Evolutionary conservation across 2,329 filamentous ascomycete genomes (phyloP).

Genomic region (Tolypocladium sp.): DNA sequence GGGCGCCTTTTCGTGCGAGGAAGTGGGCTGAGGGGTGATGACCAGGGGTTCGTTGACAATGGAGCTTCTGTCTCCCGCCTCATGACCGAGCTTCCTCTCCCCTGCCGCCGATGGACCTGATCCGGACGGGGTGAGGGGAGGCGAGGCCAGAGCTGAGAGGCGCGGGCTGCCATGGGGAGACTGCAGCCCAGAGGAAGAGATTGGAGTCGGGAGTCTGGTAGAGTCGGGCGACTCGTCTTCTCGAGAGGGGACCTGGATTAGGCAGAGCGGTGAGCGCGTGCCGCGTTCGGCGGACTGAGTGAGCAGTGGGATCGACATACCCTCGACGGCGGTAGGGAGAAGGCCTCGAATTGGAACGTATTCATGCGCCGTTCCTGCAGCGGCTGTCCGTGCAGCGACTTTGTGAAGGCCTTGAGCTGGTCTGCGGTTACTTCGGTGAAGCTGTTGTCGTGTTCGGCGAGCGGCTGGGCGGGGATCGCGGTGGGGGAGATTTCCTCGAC

Average conservation of each 20-base stretch:
- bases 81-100: conserved; percentile 18
- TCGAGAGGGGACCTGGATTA: conserved; percentile 45
- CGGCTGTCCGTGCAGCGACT: conserved; percentile 61
- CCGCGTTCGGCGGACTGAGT: background rate
- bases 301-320: conserved; percentile 41
- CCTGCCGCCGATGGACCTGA: conserved; percentile 38
- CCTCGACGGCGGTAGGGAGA: conserved; percentile 77
- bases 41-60: conserved; percentile 31
- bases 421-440: conserved; percentile 42
- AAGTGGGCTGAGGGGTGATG: conserved; percentile 61
- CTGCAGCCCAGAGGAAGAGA: conserved; percentile 53
- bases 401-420: conserved; percentile 62
- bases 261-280: background rate
- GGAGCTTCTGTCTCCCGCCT: conserved; percentile 27
- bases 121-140: conserved; percentile 79
- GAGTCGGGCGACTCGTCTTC: conserved; percentile 51
- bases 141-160: conserved; percentile 68
- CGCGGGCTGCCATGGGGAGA: conserved; percentile 62
- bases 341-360: conserved; percentile 81
- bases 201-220: conserved; percentile 56
- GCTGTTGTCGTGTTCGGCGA: conserved; percentile 15
- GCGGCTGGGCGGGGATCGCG: conserved; percentile 31
- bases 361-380: conserved; percentile 77
- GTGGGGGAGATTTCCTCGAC: conserved; percentile 54
- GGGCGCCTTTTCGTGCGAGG: conserved; percentile 41